These are phyloP conservation scores for Calonectria leucothoes DNA, from an alignment of 2,329 filamentous ascomycete species.

Conservation along the genomic window DNA sequence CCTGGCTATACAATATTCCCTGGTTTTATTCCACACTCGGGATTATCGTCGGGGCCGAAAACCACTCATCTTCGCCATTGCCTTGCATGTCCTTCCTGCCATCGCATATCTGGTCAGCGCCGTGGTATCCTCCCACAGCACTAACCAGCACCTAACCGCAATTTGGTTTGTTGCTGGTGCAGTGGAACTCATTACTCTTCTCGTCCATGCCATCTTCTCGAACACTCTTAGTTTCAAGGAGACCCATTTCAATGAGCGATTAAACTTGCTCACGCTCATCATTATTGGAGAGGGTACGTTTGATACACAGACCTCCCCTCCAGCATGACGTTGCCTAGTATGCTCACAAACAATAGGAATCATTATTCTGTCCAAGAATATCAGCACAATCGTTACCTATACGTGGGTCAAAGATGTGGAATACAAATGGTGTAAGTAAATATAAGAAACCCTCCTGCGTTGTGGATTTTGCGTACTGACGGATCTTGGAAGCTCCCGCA, in stretches of 20 bases:
- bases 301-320: background rate
- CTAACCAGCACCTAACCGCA: background rate
- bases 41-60: background rate
- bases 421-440: slow-evolving; percentile 8
- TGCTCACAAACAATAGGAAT: background rate
- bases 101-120: slow-evolving; percentile 3
- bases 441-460: background rate
- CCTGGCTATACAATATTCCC: slow-evolving; percentile 6
- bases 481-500: background rate
- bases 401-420: slow-evolving; percentile 5
- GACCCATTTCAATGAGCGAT: slow-evolving; percentile 19
- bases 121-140: background rate
- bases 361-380: slow-evolving; percentile 17
- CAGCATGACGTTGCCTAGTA: background rate
- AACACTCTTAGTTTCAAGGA: slow-evolving; percentile 13
- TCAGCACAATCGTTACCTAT: slow-evolving; percentile 11
- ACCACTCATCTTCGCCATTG: background rate
- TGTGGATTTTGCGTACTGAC: background rate
- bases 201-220: slow-evolving; percentile 3
- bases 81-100: background rate
- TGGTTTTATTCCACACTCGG: slow-evolving; percentile 10
- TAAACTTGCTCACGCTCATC: slow-evolving; percentile 20
- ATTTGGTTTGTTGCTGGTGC: slow-evolving; percentile 7
- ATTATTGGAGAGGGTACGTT: slow-evolving; percentile 20
- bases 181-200: slow-evolving; percentile 7